Base-by-base conservation (phyloP, 202 grass and related monocot genomes). In the Saccharum hybrid region DNA sequence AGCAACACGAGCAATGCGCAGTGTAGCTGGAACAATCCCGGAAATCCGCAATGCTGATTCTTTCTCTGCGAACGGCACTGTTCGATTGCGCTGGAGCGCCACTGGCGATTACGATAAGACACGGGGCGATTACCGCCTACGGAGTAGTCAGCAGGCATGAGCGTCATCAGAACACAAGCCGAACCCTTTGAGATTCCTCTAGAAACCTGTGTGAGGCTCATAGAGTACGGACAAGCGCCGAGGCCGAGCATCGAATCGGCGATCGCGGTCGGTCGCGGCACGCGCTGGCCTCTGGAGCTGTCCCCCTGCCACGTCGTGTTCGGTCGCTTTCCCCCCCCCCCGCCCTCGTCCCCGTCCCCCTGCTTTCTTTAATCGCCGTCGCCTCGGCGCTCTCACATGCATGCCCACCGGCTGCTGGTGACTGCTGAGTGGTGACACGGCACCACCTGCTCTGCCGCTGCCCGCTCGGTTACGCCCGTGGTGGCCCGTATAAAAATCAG, bases 311-410 rank as follows among this genome's bases (percentile, higher is more conserved):
- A 0, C 79, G 54, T 21, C 19, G 74, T 67, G 80, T 78, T 78
- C 38, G 72, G 72, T 78, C 72, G 65, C 79, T 72, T 22, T 37
- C 23, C 7, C 18, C 19, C 23, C 7, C 18, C 46, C 3, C n/a
- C n/a, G n/a, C n/a, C n/a, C n/a, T n/a, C 12, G 11, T 4, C 38
- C 38, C 40, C 10, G 10, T 1, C 2, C 10, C 46, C 46, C 13
- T 16, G 19, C 7, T 59, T 22, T 11, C 11, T 54, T 54, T 66
- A 75, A 21, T 22, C 39, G 52, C 23, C 15, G 34, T 9, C 8
- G 67, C 68, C 67, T 31, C 48, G 46, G 76, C 63, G 30, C 23
- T 1, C 59, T 10, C 82, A 81, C 87, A 40, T 84, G 75, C 49
- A 15, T 5, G 48, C 19, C 39, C 65, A 65, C 60, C 60, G 40